Percentiles rank a stretch among this genome's conserved stretches.
Conservation (phyloP, 2,329 filamentous ascomycete genomes). For the Colletotrichum nymphaeae region DNA sequence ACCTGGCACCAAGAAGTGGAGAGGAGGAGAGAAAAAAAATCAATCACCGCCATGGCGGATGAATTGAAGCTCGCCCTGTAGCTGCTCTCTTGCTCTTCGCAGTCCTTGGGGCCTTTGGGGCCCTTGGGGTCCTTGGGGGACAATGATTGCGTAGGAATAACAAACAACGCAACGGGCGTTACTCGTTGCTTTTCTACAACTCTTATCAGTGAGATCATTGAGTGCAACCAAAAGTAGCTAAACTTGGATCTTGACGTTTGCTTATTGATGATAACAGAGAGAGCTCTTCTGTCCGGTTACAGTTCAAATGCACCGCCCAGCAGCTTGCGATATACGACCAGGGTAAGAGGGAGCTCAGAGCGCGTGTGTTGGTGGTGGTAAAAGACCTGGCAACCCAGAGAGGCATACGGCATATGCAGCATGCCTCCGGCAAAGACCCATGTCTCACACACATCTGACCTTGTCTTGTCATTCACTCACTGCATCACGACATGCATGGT, state of each 20-base stretch:
- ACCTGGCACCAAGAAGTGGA: background rate
- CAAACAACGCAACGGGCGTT: background rate
- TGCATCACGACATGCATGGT: conserved; percentile 10
- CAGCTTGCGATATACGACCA: background rate
- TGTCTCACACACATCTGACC: conserved; percentile 13
- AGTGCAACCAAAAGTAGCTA: background rate
- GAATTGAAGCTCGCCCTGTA: background rate
- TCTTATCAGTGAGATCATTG: conserved; percentile 22
- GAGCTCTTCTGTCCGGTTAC: background rate
- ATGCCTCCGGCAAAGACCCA: conserved; percentile 15
- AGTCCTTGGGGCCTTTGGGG: background rate
- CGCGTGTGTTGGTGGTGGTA: background rate
- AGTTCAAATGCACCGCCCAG: background rate
- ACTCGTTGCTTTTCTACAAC: conserved; percentile 17
- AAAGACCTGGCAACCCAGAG: background rate
- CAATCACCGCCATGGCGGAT: background rate
- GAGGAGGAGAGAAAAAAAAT: conserved; percentile 1
- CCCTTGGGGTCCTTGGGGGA: background rate
- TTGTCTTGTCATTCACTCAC: background rate
- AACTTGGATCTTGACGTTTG: background rate
- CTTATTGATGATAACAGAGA: conserved; percentile 29
- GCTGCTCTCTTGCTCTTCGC: background rate
- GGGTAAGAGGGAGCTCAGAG: background rate
- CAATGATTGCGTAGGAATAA: background rate
- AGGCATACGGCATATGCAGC: conserved; percentile 31